Base-by-base conservation (phyloP, 2,329 filamentous ascomycete genomes). In the Cercospora sp. region DNA sequence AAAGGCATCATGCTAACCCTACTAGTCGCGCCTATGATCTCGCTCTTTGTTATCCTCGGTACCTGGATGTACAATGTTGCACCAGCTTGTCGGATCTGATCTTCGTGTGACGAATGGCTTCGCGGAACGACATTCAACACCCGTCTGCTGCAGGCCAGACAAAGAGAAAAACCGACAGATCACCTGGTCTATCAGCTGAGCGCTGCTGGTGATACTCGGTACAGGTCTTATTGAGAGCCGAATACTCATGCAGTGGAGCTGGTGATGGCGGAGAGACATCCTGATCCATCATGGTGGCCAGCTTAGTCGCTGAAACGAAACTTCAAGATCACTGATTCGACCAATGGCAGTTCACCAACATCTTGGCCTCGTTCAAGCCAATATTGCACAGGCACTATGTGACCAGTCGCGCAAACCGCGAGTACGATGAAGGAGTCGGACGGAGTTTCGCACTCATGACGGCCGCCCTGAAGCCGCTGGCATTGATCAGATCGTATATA, bases 381-480 rank as follows among this genome's bases (percentile, higher is more conserved):
- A 61, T 45, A 61, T 61, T 45, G 33, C 39, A 61, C 33, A 26
- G 39, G 59, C 26, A 39, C 39, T 18, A 26, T 61, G 59, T 28
- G 33, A 26, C 23, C 20, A 23, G 59, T 42, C 16, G 33, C 26
- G 59, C 26, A 26, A 3, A 28, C n/a, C n/a, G 23, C 23, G 10
- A 61, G n/a, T 12, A 45, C 12, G 5, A 16, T 26, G 33, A 42
- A 42, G 33, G 12, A 45, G 20, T 13, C 18, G 12, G 13, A 8
- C 26, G 18, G 39, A 23, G 18, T 26, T 10, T 13, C 12, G 31
- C 31, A n/a, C 18, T 61, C 33, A 23, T 18, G 3, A 12, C 2
- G 9, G 9, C 5, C n/a, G n/a, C 33, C n/a, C 12, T 26, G n/a
- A 45, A 7, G 33, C 59, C 20, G 20, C 23, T 23, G 26, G 16